Conservation (phyloP, 345 rosid genomes). For the Populus ilicifolia region DNA sequence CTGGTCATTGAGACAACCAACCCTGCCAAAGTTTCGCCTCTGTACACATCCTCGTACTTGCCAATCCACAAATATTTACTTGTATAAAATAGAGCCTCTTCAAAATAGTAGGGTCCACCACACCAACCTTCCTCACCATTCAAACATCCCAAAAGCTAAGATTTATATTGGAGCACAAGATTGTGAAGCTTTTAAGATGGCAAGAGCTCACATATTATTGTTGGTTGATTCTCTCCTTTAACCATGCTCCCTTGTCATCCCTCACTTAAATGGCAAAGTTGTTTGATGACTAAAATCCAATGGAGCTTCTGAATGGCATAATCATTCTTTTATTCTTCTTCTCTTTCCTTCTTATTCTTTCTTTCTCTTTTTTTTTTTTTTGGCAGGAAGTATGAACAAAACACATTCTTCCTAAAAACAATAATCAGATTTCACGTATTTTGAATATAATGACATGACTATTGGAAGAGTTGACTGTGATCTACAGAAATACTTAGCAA, state of each 20-base stretch:
- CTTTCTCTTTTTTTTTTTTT: not conserved
- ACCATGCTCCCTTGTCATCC: not conserved
- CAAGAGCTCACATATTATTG: not conserved
- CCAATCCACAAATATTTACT: not conserved
- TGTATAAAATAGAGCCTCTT: not conserved
- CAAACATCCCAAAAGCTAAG: not conserved
- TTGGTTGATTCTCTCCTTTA: not conserved
- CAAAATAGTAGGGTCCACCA: not conserved
- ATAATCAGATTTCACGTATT: not conserved
- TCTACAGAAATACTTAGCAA: not conserved
- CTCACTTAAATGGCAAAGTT: not conserved
- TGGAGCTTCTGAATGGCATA: not conserved
- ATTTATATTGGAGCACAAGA: not conserved
- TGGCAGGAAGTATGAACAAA: not conserved
- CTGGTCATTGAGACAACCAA: not conserved
- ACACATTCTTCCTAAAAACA: not conserved
- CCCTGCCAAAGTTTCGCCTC: not conserved
- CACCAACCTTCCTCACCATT: not conserved
- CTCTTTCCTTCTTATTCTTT: not conserved
- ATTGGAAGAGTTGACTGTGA: not conserved
- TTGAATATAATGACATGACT: not conserved
- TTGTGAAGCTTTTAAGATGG: not conserved
- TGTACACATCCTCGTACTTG: not conserved
- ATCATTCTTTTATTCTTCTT: not conserved
- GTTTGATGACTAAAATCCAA: not conserved